Evolutionary conservation across 176 grass and related monocot species (phyloP).

Genomic region (Luzula sylvatica): DNA sequence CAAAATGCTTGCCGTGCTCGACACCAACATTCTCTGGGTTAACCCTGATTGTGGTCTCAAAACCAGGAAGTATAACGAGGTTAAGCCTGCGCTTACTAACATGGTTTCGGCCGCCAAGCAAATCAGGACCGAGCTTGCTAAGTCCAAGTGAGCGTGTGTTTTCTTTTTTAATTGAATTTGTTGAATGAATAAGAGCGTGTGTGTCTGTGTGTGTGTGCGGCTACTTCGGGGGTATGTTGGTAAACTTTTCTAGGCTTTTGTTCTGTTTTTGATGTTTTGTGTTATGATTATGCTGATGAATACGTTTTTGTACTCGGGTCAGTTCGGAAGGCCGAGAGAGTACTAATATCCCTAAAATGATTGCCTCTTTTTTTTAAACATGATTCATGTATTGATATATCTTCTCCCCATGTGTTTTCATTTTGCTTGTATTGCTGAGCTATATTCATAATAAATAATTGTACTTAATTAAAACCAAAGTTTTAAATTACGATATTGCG

Average conservation of each 20-base stretch:
- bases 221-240: slow-evolving; percentile 1
- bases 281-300: not conserved
- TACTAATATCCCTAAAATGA: not conserved
- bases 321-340: slow-evolving; percentile 14
- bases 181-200: not conserved
- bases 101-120: slow-evolving; percentile 72
- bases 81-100: slow-evolving; percentile 78
- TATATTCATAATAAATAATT: too few species aligned
- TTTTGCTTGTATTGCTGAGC: not conserved
- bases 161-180: slow-evolving; percentile 19
- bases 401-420: not conserved
- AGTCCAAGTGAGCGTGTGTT: slow-evolving; percentile 35
- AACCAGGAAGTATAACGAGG: slow-evolving; percentile 86
- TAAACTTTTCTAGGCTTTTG: slow-evolving; percentile 2
- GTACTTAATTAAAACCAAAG: too few species aligned
- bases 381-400: too few species aligned
- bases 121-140: slow-evolving; percentile 66
- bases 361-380: too few species aligned
- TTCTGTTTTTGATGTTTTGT: not conserved
- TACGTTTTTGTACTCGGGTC: slow-evolving; percentile 14
- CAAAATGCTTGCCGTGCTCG: slow-evolving; percentile 87
- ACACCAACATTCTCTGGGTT: slow-evolving; percentile 85
- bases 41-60: slow-evolving; percentile 96
- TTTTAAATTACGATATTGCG: too few species aligned
- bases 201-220: not conserved